Percentiles rank a stretch among this genome's conserved stretches.
phyloP scores from a whole-genome alignment of 2,329 filamentous ascomycete species.

The Fusarium sp. region DNA sequence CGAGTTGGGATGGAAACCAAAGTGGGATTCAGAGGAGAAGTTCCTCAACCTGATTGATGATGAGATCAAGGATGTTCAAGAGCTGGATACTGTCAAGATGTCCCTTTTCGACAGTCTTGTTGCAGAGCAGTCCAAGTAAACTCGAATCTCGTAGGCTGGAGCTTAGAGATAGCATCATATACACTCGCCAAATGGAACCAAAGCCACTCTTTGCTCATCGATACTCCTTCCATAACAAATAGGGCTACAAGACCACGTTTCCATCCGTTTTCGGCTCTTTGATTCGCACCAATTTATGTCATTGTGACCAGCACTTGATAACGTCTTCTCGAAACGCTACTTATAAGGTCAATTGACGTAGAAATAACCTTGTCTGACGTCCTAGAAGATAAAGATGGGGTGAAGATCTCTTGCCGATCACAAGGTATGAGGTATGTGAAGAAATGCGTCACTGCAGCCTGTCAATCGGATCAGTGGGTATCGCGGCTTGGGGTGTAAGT shows the following conservation, averaged over 20 bases:
- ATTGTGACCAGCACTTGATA: not conserved
- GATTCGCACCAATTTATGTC: not conserved
- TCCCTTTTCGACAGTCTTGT: constrained; percentile 20
- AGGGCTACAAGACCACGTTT: not conserved
- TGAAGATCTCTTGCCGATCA: constrained; percentile 1
- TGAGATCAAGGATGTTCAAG: constrained; percentile 21
- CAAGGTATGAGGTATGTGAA: not conserved
- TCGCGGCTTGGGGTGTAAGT: not conserved
- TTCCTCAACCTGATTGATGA: constrained; percentile 14
- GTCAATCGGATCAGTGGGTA: not conserved
- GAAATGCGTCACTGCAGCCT: constrained; percentile 5
- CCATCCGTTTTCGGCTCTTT: not conserved
- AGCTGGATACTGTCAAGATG: constrained; percentile 31
- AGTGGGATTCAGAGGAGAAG: constrained; percentile 15
- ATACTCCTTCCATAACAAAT: not conserved
- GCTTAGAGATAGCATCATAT: not conserved
- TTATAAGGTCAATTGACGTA: not conserved
- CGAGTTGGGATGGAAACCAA: constrained; percentile 29
- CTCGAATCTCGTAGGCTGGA: not conserved
- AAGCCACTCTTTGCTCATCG: not conserved
- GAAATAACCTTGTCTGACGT: not conserved
- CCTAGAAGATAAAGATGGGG: not conserved
- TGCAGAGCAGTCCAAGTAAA: not conserved
- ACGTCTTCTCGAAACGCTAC: not conserved
- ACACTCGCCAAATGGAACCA: not conserved